Percentiles rank a stretch among this genome's conserved stretches.
Conservation (phyloP, 2,329 filamentous ascomycete genomes). For the Beauveria caledonica region DNA sequence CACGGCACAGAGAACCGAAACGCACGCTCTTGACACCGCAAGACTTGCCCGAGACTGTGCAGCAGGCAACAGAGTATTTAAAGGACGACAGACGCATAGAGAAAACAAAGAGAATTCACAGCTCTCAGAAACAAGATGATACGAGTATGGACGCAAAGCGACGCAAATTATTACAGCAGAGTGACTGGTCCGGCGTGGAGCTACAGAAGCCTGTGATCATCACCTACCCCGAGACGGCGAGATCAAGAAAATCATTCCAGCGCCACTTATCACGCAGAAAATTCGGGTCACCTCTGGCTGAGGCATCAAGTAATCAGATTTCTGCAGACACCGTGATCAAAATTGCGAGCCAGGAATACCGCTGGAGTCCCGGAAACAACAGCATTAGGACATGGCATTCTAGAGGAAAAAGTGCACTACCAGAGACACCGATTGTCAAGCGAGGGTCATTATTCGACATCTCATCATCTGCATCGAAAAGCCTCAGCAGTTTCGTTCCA, state of each 20-base stretch:
- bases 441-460: neutral
- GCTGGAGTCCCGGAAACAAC: conserved; percentile 10
- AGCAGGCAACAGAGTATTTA: neutral
- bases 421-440: neutral
- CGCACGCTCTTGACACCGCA: neutral
- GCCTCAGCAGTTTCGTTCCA: conserved; percentile 1
- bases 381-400: conserved; percentile 1
- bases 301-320: neutral
- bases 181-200: conserved; percentile 23
- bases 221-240: conserved; percentile 13
- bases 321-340: neutral
- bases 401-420: neutral
- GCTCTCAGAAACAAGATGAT: neutral
- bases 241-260: neutral
- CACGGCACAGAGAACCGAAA: neutral
- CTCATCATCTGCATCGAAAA: conserved; percentile 1
- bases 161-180: conserved; percentile 13
- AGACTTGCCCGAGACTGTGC: neutral
- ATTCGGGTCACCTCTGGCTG: neutral
- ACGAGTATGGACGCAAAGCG: conserved; percentile 12
- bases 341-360: conserved; percentile 10
- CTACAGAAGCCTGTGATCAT: conserved; percentile 23
- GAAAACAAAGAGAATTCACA: neutral
- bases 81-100: neutral
- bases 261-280: neutral